Evolutionary conservation across 2,329 filamentous ascomycete genomes (phyloP), one percentile per base, ranked within the genome.

Genomic region (Hymenoscyphus fraxineus): DNA sequence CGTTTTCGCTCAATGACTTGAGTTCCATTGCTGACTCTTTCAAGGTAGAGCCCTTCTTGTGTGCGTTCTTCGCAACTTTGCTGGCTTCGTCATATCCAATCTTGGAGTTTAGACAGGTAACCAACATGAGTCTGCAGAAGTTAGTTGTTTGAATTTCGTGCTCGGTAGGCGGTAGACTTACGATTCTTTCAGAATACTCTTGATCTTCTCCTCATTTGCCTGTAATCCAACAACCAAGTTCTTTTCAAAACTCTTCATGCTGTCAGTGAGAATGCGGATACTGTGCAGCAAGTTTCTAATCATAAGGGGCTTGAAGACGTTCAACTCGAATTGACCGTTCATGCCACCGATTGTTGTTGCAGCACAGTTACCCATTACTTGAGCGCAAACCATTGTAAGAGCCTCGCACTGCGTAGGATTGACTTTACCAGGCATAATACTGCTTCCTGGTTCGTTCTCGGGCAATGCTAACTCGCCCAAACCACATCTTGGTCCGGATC

Each of bases 391-490:
- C 95, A 99, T 99, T 73, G 95, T 98, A 78, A 99, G 82, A 67
- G 93, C 91, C 83, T 99, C 95, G 80, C 93, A 97, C 81, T 99
- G 95, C 39, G 95, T 99, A 39, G 95, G 95, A 83, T 99, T 99
- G 77, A 99, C 95, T 84, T 99, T 99, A 75, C 95, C 95, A 56
- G 95, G 95, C 95, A 99, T 99, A 83, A 99, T 98, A 73, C 91
- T 96, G 75, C 90, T 95, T 69, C 94, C 94, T 40, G 95, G 95
- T 83, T 99, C 95, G 81, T 99, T 99, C 83, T 99, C 95, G 32
- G 95, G 95, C 60, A 99, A 87, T 75, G 86, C 86, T 68, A 99
- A 86, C 82, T 99, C 95, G 70, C 93, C 94, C 27, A 98, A 89
- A 75, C 95, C 95, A 79, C 95, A 98, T 66, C 95, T 92, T 63